phyloP scores from a whole-genome alignment of 2,329 filamentous ascomycete species.

The Ophiocordyceps camponoti-leonardi region DNA sequence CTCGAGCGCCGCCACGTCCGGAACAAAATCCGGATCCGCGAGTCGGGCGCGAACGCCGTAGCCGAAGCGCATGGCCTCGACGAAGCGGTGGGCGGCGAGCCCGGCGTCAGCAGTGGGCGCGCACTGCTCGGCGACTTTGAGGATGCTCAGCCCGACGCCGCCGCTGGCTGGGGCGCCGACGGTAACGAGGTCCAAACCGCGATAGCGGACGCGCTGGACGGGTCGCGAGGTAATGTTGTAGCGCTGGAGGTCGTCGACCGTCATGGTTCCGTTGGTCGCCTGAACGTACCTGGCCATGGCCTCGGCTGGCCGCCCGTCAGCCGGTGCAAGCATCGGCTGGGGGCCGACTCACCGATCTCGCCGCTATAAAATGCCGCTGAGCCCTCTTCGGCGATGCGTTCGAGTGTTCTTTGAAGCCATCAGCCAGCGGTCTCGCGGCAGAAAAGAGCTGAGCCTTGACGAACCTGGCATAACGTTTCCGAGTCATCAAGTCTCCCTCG shows the following conservation, averaged over 20 bases:
- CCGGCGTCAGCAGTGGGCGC: conserved; percentile 37
- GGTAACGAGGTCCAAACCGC: conserved; percentile 52
- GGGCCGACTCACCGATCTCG: conserved; percentile 28
- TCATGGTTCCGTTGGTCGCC: conserved; percentile 66
- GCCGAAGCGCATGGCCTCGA: conserved; percentile 79
- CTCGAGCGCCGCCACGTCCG: conserved; percentile 46
- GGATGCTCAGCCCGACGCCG: conserved; percentile 51
- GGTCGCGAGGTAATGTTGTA: conserved; percentile 53
- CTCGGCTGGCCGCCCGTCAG: conserved; percentile 32
- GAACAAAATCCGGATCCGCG: conserved; percentile 65
- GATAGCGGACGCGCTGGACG: conserved; percentile 47
- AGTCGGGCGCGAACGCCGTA: conserved; percentile 67
- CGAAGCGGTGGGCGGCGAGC: conserved; percentile 63
- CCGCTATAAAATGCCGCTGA: conserved; percentile 60
- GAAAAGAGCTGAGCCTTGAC: background rate
- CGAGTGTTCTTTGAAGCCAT: conserved; percentile 9
- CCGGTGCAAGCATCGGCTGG: background rate
- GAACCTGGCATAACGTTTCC: conserved; percentile 55
- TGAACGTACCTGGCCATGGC: conserved; percentile 55
- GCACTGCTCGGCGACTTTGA: conserved; percentile 77
- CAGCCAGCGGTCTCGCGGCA: background rate
- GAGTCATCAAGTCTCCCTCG: conserved; percentile 61
- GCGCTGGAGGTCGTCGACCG: conserved; percentile 53
- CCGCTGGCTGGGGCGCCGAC: conserved; percentile 66
- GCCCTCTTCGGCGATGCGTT: conserved; percentile 58